A percentile compares a stretch with the other conserved stretches of the same genome.
These are phyloP conservation scores for Nannizziopsis arthrosporioides DNA, from an alignment of 2,329 filamentous ascomycete species.

Conservation along the genomic window DNA sequence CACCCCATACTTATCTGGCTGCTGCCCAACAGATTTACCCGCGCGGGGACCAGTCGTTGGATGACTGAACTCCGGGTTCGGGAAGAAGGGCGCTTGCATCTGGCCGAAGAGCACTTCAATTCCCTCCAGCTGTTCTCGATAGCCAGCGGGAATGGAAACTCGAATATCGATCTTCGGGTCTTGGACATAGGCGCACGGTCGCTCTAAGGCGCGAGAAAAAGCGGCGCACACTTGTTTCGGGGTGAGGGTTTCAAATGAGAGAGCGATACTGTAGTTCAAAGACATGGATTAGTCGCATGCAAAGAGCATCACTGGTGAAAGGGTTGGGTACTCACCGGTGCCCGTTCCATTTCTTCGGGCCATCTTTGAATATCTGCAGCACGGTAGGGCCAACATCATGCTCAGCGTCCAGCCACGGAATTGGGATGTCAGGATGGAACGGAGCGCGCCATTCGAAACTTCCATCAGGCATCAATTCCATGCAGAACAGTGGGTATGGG, in stretches of 20 bases:
- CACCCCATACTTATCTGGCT: constrained; percentile 25
- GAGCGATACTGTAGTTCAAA: constrained; percentile 54
- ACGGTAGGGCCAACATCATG: constrained; percentile 90
- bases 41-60: constrained; percentile 26
- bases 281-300: neutral
- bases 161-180: constrained; percentile 65
- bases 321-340: constrained; percentile 43
- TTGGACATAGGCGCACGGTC: constrained; percentile 65
- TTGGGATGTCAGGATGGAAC: constrained; percentile 75
- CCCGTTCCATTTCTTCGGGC: constrained; percentile 69
- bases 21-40: constrained; percentile 22
- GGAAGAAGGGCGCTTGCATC: constrained; percentile 51
- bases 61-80: constrained; percentile 44
- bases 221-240: constrained; percentile 69
- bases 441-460: constrained; percentile 89
- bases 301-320: constrained; percentile 11
- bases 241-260: constrained; percentile 81
- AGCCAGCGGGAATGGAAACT: constrained; percentile 76
- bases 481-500: constrained; percentile 85
- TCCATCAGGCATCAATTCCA: constrained; percentile 74
- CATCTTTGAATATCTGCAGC: constrained; percentile 90
- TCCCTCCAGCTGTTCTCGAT: constrained; percentile 70
- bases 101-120: constrained; percentile 50
- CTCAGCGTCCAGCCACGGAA: constrained; percentile 93
- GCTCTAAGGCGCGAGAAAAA: constrained; percentile 66